phyloP scores from a whole-genome alignment of 164 flowering plant species.

The Vitis rotundifolia region DNA sequence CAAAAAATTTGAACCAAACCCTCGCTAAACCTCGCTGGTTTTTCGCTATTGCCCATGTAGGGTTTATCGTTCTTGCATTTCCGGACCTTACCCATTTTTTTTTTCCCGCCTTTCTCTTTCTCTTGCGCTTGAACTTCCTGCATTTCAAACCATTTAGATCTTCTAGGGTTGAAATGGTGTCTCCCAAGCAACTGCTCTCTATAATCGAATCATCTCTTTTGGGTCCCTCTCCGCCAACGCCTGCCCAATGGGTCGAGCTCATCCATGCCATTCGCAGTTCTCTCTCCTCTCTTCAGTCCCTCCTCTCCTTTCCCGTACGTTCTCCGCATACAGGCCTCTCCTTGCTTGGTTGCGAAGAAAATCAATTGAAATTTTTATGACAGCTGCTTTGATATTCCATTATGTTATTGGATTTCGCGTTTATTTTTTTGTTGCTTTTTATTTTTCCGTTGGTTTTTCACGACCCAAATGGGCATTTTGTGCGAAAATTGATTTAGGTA shows the following conservation, averaged over 20 bases:
- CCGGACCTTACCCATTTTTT: too few species aligned
- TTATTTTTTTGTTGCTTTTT: background rate
- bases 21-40: too few species aligned
- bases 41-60: too few species aligned
- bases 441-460: background rate
- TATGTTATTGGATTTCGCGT: too few species aligned
- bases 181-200: constrained; percentile 70
- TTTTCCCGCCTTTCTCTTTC: too few species aligned
- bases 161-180: constrained; percentile 46
- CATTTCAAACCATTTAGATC: too few species aligned
- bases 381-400: too few species aligned
- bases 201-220: constrained; percentile 63
- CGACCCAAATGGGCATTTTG: too few species aligned
- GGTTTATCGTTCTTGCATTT: too few species aligned
- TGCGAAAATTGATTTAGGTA: too few species aligned
- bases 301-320: constrained; percentile 75
- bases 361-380: background rate
- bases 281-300: constrained; percentile 52
- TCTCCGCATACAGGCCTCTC: background rate
- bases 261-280: constrained; percentile 75
- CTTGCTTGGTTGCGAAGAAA: background rate
- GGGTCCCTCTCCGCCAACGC: constrained; percentile 65
- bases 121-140: too few species aligned
- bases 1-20: too few species aligned
- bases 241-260: constrained; percentile 77